Conservation (phyloP, 495 filamentous ascomycete genomes). For the Trichoderma asperelloides region DNA sequence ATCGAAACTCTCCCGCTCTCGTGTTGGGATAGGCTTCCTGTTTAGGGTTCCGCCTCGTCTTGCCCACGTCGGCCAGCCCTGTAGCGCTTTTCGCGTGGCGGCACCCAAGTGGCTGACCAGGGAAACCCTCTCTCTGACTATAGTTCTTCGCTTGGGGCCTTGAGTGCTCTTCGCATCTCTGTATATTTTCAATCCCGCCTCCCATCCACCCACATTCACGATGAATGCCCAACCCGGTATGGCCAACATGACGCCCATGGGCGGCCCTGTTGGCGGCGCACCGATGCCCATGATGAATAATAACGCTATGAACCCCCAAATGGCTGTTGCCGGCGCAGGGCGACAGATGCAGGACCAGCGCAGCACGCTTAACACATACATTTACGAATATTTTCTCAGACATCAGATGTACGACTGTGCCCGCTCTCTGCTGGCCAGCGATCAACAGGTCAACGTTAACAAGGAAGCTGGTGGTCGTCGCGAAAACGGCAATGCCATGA, state of each 20-base stretch:
- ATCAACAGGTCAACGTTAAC: conserved; percentile 44
- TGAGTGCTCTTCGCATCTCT: conserved; percentile 11
- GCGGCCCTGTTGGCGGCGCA: conserved; percentile 51
- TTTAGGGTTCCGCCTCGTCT: not conserved
- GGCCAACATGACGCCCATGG: conserved; percentile 53
- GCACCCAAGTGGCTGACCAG: conserved; percentile 2
- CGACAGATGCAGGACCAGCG: conserved; percentile 27
- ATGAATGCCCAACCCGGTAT: conserved; percentile 69
- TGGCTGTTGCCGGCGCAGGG: conserved; percentile 20
- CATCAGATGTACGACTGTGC: conserved; percentile 75
- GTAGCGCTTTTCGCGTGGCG: not conserved
- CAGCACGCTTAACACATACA: conserved; percentile 75
- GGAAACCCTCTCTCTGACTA: conserved; percentile 29
- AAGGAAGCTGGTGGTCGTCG: conserved; percentile 50
- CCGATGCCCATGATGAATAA: conserved; percentile 68
- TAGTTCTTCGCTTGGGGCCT: conserved; percentile 16
- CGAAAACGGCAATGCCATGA: conserved; percentile 51
- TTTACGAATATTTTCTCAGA: conserved; percentile 92
- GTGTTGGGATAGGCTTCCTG: not conserved
- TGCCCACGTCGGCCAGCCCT: not conserved
- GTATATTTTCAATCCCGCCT: conserved; percentile 18
- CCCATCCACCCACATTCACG: conserved; percentile 13
- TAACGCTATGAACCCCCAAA: conserved; percentile 35
- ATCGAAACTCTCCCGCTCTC: not conserved
- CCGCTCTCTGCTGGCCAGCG: conserved; percentile 57